Conservation (phyloP, 2,329 filamentous ascomycete genomes). For the Sporothrix euskadiensis region DNA sequence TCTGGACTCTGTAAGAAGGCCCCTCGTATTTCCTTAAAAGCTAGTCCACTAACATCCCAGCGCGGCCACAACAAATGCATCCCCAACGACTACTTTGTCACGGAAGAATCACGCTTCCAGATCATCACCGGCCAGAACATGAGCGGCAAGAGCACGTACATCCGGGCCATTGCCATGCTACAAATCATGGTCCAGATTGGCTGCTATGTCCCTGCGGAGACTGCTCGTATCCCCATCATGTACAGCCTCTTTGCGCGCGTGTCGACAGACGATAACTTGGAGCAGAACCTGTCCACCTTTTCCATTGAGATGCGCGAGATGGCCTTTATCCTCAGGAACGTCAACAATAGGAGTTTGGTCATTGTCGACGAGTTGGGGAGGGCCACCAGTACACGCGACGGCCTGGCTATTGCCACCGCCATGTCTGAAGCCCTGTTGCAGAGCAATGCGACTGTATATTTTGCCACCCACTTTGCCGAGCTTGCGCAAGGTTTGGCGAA, state of each 20-base stretch:
- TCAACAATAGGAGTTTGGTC: conserved; percentile 72
- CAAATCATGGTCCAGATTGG: conserved; percentile 94
- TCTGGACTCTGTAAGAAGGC: conserved; percentile 58
- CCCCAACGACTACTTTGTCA: conserved; percentile 88
- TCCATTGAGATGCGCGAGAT: conserved; percentile 95
- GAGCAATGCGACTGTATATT: conserved; percentile 80
- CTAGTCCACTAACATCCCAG: conserved; percentile 12
- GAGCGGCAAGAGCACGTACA: conserved; percentile 97
- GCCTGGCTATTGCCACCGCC: conserved; percentile 82
- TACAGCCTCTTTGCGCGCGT: conserved; percentile 85
- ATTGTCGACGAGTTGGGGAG: conserved; percentile 92
- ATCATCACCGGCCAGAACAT: conserved; percentile 97
- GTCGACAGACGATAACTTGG: conserved; percentile 82
- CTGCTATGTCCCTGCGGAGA: conserved; percentile 82
- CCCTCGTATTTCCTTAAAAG: not conserved
- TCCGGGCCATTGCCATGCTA: conserved; percentile 78
- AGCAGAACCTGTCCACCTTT: conserved; percentile 91
- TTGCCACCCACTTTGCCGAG: conserved; percentile 89
- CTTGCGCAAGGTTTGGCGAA: conserved; percentile 74
- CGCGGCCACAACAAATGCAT: conserved; percentile 60
- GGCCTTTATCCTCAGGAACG: conserved; percentile 85
- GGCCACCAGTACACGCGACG: conserved; percentile 86
- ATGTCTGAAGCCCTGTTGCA: conserved; percentile 86
- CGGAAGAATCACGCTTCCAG: conserved; percentile 78
- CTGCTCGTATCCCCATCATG: conserved; percentile 77